Evolutionary conservation across 2,329 filamentous ascomycete species (phyloP).

Genomic region (Macrophomina phaseolina): DNA sequence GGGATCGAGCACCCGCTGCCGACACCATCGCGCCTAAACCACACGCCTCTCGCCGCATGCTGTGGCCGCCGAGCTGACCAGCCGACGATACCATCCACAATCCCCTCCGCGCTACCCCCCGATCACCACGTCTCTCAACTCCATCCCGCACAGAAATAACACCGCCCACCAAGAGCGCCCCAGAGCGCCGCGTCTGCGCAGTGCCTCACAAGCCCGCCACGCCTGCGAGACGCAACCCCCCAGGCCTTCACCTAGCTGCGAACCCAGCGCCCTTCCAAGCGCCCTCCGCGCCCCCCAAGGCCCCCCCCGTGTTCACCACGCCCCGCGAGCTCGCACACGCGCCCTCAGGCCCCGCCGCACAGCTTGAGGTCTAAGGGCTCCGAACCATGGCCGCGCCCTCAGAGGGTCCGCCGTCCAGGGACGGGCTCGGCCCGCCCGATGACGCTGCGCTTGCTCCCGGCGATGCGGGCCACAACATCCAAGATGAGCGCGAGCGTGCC

Average conservation of each 20-base stretch:
- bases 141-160: background rate
- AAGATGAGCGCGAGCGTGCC: constrained; percentile 30
- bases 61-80: constrained; percentile 7
- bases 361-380: constrained; percentile 11
- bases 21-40: constrained; percentile 7
- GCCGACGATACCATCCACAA: background rate
- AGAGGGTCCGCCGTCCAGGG: constrained; percentile 26
- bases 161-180: constrained; percentile 7
- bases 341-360: constrained; percentile 3
- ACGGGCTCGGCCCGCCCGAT: constrained; percentile 23
- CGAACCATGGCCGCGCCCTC: constrained; percentile 26
- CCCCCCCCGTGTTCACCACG: background rate
- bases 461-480: constrained; percentile 17
- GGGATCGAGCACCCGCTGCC: constrained; percentile 24
- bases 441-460: constrained; percentile 9
- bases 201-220: background rate
- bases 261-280: background rate
- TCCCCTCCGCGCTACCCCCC: constrained; percentile 18
- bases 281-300: background rate
- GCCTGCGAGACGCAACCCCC: constrained; percentile 9
- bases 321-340: background rate
- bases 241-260: constrained; percentile 1
- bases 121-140: background rate
- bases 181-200: constrained; percentile 7
- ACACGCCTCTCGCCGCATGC: constrained; percentile 18